phyloP scores from a whole-genome alignment of 1,284 basidiomycete genomes.

The Fistulina hepatica region DNA sequence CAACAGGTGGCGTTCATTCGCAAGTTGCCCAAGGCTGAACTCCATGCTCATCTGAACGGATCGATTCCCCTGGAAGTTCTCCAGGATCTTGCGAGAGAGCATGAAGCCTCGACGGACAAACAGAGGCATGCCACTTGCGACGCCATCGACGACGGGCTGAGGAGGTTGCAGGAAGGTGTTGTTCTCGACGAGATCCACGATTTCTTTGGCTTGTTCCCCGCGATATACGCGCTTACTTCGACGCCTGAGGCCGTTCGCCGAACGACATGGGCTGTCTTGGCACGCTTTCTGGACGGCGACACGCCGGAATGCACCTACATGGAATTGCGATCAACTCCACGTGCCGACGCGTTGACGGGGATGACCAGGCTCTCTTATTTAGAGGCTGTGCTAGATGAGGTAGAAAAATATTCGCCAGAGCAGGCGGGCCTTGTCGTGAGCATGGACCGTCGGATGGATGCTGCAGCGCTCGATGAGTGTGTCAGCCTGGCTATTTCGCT shows the following conservation, averaged over 20 bases:
- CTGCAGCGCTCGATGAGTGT: constrained; percentile 39
- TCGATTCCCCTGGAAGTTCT: constrained; percentile 64
- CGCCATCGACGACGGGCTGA: constrained; percentile 32
- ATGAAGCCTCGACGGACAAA: constrained; percentile 7
- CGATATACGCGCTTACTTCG: constrained; percentile 66
- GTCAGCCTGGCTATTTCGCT: constrained; percentile 46
- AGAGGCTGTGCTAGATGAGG: constrained; percentile 50
- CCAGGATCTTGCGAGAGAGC: constrained; percentile 47
- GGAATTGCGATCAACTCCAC: constrained; percentile 66
- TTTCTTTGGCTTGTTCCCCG: constrained; percentile 66
- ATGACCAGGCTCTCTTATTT: constrained; percentile 55
- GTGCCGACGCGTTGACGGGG: constrained; percentile 28
- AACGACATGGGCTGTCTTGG: constrained; percentile 53
- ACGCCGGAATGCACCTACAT: constrained; percentile 53
- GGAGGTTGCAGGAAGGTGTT: constrained; percentile 40
- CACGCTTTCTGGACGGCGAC: constrained; percentile 44
- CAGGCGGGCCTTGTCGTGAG: constrained; percentile 59
- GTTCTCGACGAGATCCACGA: constrained; percentile 45
- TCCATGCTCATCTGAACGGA: constrained; percentile 77
- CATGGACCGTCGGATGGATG: constrained; percentile 56
- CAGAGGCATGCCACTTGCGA: constrained; percentile 17
- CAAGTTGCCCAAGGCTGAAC: constrained; percentile 62
- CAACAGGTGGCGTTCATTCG: constrained; percentile 48
- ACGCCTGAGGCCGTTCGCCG: constrained; percentile 39
- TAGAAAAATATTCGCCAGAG: constrained; percentile 42